Evolutionary conservation across 2,329 filamentous ascomycete species (phyloP).

Genomic region (Cladosporium velox): DNA sequence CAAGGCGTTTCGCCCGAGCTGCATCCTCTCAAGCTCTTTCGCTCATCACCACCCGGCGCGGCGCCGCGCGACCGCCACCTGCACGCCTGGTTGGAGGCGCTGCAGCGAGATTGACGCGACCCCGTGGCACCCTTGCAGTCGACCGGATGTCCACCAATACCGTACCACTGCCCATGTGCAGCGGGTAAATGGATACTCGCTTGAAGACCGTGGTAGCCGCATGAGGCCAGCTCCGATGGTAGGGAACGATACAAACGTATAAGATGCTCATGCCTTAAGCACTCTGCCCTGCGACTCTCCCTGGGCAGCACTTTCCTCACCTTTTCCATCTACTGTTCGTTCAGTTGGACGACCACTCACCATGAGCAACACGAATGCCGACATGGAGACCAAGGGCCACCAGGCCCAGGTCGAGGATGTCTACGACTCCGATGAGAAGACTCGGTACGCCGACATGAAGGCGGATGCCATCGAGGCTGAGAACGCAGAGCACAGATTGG

Average conservation of each 20-base stretch:
- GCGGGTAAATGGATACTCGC: not conserved
- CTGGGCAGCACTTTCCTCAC: not conserved
- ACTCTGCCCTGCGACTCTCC: not conserved
- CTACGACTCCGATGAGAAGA: slow-evolving; percentile 27
- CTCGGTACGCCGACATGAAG: slow-evolving; percentile 46
- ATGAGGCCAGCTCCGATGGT: not conserved
- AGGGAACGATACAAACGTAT: not conserved
- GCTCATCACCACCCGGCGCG: not conserved
- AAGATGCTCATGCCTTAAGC: slow-evolving; percentile 12
- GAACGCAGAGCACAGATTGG: slow-evolving; percentile 55
- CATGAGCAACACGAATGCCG: slow-evolving; percentile 3
- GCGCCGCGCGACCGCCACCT: not conserved
- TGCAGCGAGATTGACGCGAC: not conserved
- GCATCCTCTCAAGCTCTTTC: not conserved
- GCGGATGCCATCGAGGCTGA: slow-evolving; percentile 60
- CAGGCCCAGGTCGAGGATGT: slow-evolving; percentile 17
- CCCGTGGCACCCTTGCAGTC: not conserved
- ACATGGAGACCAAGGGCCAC: slow-evolving; percentile 7
- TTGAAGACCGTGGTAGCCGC: slow-evolving; percentile 6
- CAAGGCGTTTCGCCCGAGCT: not conserved
- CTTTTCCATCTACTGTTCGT: not conserved
- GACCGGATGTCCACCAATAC: slow-evolving; percentile 5
- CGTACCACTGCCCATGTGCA: not conserved
- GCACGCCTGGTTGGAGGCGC: not conserved
- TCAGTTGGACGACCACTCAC: not conserved